Base-by-base conservation (phyloP, 2,329 filamentous ascomycete species). In the Fusarium protoensiforme region DNA sequence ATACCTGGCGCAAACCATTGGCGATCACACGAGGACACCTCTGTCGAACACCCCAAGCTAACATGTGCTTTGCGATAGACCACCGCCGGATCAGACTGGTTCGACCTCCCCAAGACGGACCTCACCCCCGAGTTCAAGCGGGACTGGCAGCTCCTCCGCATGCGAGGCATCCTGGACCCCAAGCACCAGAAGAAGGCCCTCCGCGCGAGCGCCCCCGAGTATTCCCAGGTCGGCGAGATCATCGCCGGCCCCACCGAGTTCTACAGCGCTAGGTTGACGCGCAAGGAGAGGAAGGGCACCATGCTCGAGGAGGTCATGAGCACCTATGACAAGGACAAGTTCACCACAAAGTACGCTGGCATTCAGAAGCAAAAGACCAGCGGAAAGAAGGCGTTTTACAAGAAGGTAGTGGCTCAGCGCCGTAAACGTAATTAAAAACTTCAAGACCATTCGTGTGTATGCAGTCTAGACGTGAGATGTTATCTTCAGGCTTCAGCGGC, bases 171-270 rank as follows among this genome's bases (percentile, higher is more conserved):
- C 22, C 87, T 98, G 24, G 96, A 98, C 75, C 92, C 95, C 1
- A 96, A 98, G 81, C 93, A 96, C 78, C 97, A 97, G 87, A 97
- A 96, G 81, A 98, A 98, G 82, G 92, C 96, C 60, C 88, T 90
- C 64, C 95, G 93, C 80, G 87, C 89, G 67, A 78, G 70, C 41
- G 76, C 80, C 11, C 96, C 96, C 1, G 91, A 94, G 69, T 98
- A 93, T 80, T 97, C 93, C 22, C 94, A 97, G 78, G 90, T 98
- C 31, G 96, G 96, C 65, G 96, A 94, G 7, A 90, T 99, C 68
- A 89, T 98, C 64, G 92, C 97, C 78, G 95, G 95, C 1, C 92
- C 95, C 2, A 95, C 94, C 1, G 96, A 98, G 79, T 98, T 92
- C 84, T 94, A 92, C 85, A 95, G 89, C 79, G 89, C 91, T 22